Base-by-base conservation (phyloP, 192 early-diverging fungal species). In the Coemansia sp. region DNA sequence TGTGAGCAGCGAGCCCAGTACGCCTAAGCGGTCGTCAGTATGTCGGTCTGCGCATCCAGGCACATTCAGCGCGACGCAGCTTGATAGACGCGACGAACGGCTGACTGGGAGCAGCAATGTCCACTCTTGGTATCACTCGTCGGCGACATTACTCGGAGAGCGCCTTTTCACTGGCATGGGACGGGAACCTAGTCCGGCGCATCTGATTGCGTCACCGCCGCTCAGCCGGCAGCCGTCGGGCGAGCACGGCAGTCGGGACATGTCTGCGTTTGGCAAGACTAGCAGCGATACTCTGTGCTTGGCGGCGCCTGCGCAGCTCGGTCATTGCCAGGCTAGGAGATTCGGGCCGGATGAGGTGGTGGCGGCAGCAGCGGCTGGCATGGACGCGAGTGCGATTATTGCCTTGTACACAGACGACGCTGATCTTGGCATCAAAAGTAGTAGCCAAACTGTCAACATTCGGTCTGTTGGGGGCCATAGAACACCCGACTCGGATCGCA, bases 321-420 rank as follows among this genome's bases (percentile, higher is more conserved):
- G 17, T 12, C 27, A 29, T 11, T 60, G 66, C n/a, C 36, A 60
- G 34, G 19, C 50, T 19, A 58, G 62, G 62, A 58, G 15, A 44
- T 62, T 23, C 38, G 17, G 45, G 29, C 32, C 44, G 14, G 31
- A 31, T 42, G 31, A 41, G 19, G 55, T 58, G 27, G 29, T 58
- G 29, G 55, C 55, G 55, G 55, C 55, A 12, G 55, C 55, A 29
- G 55, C 55, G 4, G 55, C 51, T 17, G 50, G 38, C 15, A 70
- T 50, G 27, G 41, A 63, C 7, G 46, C 78, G 4, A 66, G 63
- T 25, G 66, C 68, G 11, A 81, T 81, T 3, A 81, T 76, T 27
- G 74, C 67, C 34, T 51, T 81, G 39, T 81, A 81, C 29, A 37
- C 67, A 2, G 66, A 63, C 27, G 38, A 62, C 27, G n/a, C 15